Conservation (phyloP, 306 rosid genomes). For the Boehmeria nivea region DNA sequence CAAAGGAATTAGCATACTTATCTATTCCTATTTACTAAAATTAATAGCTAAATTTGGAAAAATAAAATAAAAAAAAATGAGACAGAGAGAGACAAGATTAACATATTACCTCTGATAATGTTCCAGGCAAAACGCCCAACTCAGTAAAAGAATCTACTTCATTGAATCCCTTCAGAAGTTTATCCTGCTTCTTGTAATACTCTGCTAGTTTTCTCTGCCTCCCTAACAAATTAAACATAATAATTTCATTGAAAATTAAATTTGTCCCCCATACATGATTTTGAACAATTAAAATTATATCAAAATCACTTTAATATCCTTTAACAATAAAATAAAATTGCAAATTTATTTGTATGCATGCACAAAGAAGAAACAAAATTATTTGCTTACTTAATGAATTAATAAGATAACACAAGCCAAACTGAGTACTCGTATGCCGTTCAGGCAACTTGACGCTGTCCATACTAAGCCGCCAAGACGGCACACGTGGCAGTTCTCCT, state of each 20-base stretch:
- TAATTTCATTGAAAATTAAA: background rate
- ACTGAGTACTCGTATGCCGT: constrained; percentile 40
- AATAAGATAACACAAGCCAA: constrained; percentile 45
- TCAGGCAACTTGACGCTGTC: constrained; percentile 52
- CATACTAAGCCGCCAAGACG: constrained; percentile 82
- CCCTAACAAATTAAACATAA: constrained; percentile 27
- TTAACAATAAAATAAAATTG: no score
- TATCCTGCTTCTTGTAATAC: constrained; percentile 73
- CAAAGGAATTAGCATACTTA: no score
- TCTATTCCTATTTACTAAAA: no score
- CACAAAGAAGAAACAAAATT: background rate
- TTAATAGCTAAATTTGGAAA: background rate
- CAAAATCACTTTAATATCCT: no score
- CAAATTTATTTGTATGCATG: background rate
- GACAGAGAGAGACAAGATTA: no score
- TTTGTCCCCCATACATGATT: background rate
- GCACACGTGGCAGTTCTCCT: constrained; percentile 37
- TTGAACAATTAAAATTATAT: no score
- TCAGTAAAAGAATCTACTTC: constrained; percentile 69
- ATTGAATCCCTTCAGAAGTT: constrained; percentile 62
- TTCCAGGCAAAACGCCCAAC: constrained; percentile 48
- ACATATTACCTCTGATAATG: constrained; percentile 52
- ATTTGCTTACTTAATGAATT: constrained; percentile 38
- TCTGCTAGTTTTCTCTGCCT: constrained; percentile 56
- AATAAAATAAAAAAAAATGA: no score